Conservation (phyloP, 805 yeast genomes). For the Yamadazyma philogaea region DNA sequence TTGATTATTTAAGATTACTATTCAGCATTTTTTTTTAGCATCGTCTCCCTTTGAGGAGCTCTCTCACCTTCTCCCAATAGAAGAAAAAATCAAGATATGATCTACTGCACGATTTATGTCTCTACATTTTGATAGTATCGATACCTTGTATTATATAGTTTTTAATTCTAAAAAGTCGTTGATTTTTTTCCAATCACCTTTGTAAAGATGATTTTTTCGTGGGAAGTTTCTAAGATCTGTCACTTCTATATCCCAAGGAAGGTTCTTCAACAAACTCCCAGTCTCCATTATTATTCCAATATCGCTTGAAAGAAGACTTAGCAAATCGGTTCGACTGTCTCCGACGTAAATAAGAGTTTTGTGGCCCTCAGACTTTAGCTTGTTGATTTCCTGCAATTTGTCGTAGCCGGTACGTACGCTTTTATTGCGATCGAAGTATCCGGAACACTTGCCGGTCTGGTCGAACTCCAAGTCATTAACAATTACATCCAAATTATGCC, state of each 20-base stretch:
- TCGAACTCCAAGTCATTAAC: conserved; percentile 49
- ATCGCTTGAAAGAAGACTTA: conserved; percentile 47
- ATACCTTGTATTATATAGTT: conserved; percentile 7
- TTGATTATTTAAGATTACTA: not conserved
- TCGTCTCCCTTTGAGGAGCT: not conserved
- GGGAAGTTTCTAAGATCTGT: not conserved
- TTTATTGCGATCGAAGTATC: conserved; percentile 20
- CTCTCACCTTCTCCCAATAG: not conserved
- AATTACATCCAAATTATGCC: conserved; percentile 25
- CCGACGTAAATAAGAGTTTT: conserved; percentile 49
- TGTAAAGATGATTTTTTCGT: conserved; percentile 2
- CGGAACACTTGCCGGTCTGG: conserved; percentile 25
- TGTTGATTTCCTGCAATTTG: conserved; percentile 31
- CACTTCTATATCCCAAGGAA: conserved; percentile 13
- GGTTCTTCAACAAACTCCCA: conserved; percentile 25
- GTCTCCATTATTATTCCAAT: conserved; percentile 46
- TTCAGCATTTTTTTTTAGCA: conserved; percentile 5
- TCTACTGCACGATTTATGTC: not conserved
- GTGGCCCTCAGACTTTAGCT: conserved; percentile 8
- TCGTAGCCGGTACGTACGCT: conserved; percentile 53
- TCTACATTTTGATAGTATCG: not conserved
- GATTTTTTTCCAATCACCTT: conserved; percentile 3
- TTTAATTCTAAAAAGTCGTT: conserved; percentile 6
- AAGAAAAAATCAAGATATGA: not conserved
- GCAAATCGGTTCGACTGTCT: conserved; percentile 59